phyloP scores from a whole-genome alignment of 805 yeast genomes.

The Monosporozyma yasuniensis region DNA sequence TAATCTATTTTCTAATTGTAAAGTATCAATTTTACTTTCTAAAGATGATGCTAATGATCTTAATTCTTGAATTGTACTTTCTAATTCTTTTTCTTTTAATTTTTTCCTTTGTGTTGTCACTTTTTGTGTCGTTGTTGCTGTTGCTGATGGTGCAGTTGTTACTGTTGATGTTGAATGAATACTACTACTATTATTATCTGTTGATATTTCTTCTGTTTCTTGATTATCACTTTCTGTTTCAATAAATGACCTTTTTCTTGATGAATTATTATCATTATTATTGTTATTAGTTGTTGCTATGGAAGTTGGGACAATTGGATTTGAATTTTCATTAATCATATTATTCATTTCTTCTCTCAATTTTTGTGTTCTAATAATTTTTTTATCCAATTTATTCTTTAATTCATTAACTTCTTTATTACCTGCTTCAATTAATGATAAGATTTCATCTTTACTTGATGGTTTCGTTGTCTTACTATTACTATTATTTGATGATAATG shows the following conservation, averaged over 20 bases:
- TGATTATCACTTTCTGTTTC: background rate
- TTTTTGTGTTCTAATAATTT: conserved; percentile 40
- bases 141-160: too few species aligned
- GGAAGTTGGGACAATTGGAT: too few species aligned
- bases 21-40: conserved; percentile 67
- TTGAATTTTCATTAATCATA: background rate
- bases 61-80: conserved; percentile 61
- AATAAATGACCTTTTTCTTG: background rate
- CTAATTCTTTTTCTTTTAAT: conserved; percentile 85
- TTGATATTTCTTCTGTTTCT: background rate
- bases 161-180: background rate
- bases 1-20: conserved; percentile 89
- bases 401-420: conserved; percentile 40
- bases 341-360: background rate
- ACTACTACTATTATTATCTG: background rate
- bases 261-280: background rate
- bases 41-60: conserved; percentile 55
- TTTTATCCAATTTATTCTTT: conserved; percentile 81
- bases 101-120: conserved; percentile 51
- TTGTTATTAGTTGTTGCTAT: background rate
- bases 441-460: conserved; percentile 1
- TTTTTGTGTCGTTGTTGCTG: too few species aligned
- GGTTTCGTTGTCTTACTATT: background rate
- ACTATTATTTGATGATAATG: too few species aligned
- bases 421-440: conserved; percentile 5